These are phyloP conservation scores for Salix brachista DNA, from an alignment of 345 rosid genomes.

Conservation along the genomic window DNA sequence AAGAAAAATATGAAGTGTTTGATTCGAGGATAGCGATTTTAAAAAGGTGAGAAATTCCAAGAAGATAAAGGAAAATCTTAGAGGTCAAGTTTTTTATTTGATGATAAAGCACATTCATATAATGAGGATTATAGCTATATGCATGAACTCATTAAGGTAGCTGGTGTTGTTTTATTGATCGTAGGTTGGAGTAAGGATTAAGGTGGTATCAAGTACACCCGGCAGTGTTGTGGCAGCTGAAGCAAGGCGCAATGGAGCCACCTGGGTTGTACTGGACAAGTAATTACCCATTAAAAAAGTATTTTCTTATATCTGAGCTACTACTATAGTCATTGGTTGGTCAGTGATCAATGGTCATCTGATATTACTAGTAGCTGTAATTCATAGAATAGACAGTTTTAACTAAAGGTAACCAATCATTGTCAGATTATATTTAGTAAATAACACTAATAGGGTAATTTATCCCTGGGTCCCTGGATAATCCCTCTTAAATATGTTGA, in stretches of 20 bases:
- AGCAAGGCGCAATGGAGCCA: slow-evolving; percentile 54
- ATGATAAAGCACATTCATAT: no score
- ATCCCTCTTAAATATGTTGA: background rate
- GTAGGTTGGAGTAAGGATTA: slow-evolving; percentile 65
- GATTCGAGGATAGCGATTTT: background rate
- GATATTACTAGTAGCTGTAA: no score
- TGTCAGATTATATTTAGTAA: background rate
- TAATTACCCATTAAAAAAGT: slow-evolving; percentile 52
- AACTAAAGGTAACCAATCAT: no score
- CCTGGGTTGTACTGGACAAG: slow-evolving; percentile 85
- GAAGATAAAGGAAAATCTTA: background rate
- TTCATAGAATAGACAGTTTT: background rate
- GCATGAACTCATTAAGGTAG: background rate
- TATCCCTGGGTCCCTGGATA: background rate
- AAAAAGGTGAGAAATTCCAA: background rate
- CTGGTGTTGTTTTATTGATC: slow-evolving; percentile 14
- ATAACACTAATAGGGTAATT: background rate
- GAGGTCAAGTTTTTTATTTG: background rate
- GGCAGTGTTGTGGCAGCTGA: slow-evolving; percentile 56
- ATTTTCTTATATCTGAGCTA: slow-evolving; percentile 50
- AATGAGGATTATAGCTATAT: background rate
- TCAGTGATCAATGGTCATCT: background rate
- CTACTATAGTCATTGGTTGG: slow-evolving; percentile 20
- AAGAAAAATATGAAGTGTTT: background rate
- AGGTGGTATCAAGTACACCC: slow-evolving; percentile 52